phyloP scores from a whole-genome alignment of 352 stramenopile species.

The Phytophthora quininea region DNA sequence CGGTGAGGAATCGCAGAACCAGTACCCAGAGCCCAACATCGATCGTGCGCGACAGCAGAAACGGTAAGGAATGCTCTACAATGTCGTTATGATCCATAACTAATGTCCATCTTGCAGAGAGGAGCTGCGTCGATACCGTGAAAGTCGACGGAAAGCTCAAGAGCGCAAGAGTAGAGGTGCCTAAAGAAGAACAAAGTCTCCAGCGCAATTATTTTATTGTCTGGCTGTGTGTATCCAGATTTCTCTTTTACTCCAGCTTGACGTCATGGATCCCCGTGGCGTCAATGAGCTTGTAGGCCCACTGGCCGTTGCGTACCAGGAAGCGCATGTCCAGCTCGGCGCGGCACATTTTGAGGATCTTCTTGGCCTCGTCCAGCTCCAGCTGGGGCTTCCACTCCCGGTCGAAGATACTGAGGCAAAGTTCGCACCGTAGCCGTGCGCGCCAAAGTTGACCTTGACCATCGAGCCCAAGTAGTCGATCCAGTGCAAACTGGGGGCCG shows the following conservation, averaged over 20 bases:
- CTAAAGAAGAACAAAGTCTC: conserved; percentile 7
- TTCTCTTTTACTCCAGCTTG: conserved; percentile 52
- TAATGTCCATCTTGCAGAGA: too few species aligned
- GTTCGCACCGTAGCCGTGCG: conserved; percentile 83
- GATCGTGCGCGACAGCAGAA: conserved; percentile 77
- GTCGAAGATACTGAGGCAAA: conserved; percentile 91
- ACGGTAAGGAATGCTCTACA: conserved; percentile 38
- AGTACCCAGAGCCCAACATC: conserved; percentile 71
- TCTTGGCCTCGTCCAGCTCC: conserved; percentile 72
- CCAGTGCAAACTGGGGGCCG: conserved; percentile 85
- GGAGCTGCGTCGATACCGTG: conserved; percentile 69
- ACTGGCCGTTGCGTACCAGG: conserved; percentile 88
- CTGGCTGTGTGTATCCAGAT: conserved; percentile 15
- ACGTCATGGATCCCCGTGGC: conserved; percentile 69
- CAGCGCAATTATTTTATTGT: too few species aligned
- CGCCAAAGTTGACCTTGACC: conserved; percentile 88
- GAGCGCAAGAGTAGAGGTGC: conserved; percentile 55
- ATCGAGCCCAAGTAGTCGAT: conserved; percentile 90
- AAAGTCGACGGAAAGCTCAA: conserved; percentile 57
- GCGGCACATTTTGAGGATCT: conserved; percentile 81
- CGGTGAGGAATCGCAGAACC: conserved; percentile 29
- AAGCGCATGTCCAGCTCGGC: conserved; percentile 84
- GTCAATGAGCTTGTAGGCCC: conserved; percentile 87
- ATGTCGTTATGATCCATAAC: too few species aligned
- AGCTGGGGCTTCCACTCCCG: conserved; percentile 89